Percentiles rank a stretch among this genome's conserved stretches.
Conservation (phyloP, 208 protist genomes). For the Willaertia magna region DNA sequence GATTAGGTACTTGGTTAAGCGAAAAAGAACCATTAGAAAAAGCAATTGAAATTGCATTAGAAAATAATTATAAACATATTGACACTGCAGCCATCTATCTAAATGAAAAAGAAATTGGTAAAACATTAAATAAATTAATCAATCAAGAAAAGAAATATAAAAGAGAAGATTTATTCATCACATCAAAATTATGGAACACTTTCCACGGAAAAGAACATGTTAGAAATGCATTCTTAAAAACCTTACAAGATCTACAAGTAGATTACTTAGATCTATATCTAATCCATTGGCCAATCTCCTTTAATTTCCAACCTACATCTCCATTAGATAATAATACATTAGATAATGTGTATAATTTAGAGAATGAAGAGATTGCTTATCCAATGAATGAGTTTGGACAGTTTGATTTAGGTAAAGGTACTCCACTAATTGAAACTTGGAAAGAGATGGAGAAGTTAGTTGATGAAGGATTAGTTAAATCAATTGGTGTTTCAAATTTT, state of each 20-base stretch:
- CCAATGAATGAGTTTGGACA: background rate
- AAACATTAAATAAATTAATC: slow-evolving; percentile 30
- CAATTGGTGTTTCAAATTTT: slow-evolving; percentile 31
- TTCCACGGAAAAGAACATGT: slow-evolving; percentile 8
- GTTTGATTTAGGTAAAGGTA: background rate
- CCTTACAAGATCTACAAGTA: slow-evolving; percentile 49
- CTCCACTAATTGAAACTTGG: slow-evolving; percentile 25
- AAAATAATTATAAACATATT: slow-evolving; percentile 61
- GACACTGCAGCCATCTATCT: slow-evolving; percentile 61
- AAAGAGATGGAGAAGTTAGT: slow-evolving; percentile 30
- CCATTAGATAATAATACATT: background rate
- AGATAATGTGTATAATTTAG: background rate
- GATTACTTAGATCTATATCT: slow-evolving; percentile 86
- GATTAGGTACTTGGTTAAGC: slow-evolving; percentile 57
- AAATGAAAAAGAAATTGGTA: slow-evolving; percentile 67
- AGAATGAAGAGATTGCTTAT: background rate
- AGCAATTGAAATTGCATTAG: slow-evolving; percentile 41
- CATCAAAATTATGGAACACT: slow-evolving; percentile 56
- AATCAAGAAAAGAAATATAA: too few relatives aligned
- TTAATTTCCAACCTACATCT: slow-evolving; percentile 29
- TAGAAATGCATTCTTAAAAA: slow-evolving; percentile 43
- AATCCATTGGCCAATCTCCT: slow-evolving; percentile 77
- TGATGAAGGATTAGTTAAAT: slow-evolving; percentile 17
- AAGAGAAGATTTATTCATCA: slow-evolving; percentile 66
- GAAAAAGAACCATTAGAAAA: slow-evolving; percentile 28